Evolutionary conservation across 805 yeast genomes (phyloP), one percentile per base, ranked within the genome.

Genomic region (Metschnikowia amazonensis): DNA sequence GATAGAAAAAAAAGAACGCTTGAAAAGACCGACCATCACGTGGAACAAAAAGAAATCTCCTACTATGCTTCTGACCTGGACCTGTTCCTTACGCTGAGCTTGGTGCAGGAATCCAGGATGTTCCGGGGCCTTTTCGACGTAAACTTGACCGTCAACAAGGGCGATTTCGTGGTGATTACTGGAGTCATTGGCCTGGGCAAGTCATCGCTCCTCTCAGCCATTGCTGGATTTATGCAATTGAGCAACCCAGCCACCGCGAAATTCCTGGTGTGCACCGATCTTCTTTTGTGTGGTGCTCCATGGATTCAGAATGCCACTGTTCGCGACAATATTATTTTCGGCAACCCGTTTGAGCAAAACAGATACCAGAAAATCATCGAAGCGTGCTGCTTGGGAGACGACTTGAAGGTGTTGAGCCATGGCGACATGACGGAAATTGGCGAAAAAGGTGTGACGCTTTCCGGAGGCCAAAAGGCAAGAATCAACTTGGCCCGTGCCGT

Each of bases 401-500:
- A 70, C 54, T 55, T 71, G 50, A 49, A 45, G 8, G 48, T 46
- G 21, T 60, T 71, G 42, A 69, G 70, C 4, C 67, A 66, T 29
- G 60, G 66, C 11, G 76, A 71, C 52, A 45, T 54, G 36, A 70
- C 75, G 16, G 75, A 71, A 54, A 67, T 71, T 44, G 75, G 76
- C 43, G 76, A 71, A 56, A 60, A 72, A 47, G 76, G 76, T 45
- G 60, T 70, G 42, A 71, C 72, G 1, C 62, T 71, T 35, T 69
- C 74, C 30, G 76, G 76, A 21, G 76, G 76, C 14, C 76, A 71
- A 57, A 70, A 70, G 52, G 75, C 76, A 20, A 58, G 76, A 55
- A 65, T 71, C 42, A 69, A 65, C 53, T 63, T 71, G 58, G 76
- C 76, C 17, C 63, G 76, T 56, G 73, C 75, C 5, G 65, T 61